Conservation (phyloP, 805 yeast species). For the Candida maltosa region DNA sequence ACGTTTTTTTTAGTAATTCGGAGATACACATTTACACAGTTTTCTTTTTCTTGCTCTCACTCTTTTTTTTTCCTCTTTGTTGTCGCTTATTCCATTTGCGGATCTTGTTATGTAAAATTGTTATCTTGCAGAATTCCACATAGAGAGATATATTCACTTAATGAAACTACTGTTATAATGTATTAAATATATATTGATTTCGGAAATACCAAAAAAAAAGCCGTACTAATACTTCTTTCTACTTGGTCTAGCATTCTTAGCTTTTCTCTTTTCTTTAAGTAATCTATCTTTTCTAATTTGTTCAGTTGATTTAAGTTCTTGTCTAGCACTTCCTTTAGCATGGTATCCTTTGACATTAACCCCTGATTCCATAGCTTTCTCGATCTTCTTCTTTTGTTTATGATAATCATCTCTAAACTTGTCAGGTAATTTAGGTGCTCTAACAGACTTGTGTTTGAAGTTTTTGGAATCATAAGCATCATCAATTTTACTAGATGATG, state of each 20-base stretch:
- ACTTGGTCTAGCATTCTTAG: conserved; percentile 80
- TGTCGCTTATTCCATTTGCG: too few relatives aligned
- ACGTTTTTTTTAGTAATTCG: too few relatives aligned
- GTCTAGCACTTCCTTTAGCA: conserved; percentile 44
- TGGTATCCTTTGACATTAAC: conserved; percentile 64
- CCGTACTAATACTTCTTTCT: conserved; percentile 20
- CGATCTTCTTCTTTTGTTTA: conserved; percentile 77
- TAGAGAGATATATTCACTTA: not conserved
- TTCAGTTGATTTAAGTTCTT: conserved; percentile 65
- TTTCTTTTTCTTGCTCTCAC: too few relatives aligned
- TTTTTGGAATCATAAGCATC: conserved; percentile 30
- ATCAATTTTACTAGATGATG: conserved; percentile 49
- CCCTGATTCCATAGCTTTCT: conserved; percentile 76
- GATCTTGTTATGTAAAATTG: too few relatives aligned
- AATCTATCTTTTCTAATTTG: conserved; percentile 78
- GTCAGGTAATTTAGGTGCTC: conserved; percentile 91
- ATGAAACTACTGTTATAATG: not conserved
- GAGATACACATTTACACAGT: too few relatives aligned
- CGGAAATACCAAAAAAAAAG: too few relatives aligned
- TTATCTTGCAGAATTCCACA: too few relatives aligned
- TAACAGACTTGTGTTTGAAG: conserved; percentile 69
- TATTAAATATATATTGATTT: conserved; percentile 3
- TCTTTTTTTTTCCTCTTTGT: too few relatives aligned
- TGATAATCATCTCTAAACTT: conserved; percentile 83
- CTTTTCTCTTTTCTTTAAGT: conserved; percentile 65